Conservation (phyloP, 345 rosid species). For the Populus pruinosa region DNA sequence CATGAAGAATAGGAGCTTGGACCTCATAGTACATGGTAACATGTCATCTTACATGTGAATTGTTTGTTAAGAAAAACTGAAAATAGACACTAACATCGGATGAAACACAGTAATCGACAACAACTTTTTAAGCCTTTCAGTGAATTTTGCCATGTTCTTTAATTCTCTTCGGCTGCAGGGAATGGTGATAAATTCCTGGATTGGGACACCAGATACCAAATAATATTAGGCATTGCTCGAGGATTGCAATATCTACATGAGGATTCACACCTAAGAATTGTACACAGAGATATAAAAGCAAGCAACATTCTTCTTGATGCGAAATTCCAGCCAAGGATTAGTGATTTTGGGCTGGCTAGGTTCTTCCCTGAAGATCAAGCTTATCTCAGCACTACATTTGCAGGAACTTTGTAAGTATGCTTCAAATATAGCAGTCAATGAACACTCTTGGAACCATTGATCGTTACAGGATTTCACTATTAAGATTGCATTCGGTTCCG, state of each 20-base stretch:
- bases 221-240: constrained; percentile 58
- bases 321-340: constrained; percentile 56
- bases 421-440: background rate
- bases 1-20: constrained; percentile 65
- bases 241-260: constrained; percentile 67
- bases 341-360: constrained; percentile 73
- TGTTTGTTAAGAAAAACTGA: too few relatives aligned
- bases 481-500: too few relatives aligned
- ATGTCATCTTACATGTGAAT: background rate
- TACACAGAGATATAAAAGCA: constrained; percentile 72
- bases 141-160: background rate
- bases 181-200: constrained; percentile 33
- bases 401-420: constrained; percentile 61
- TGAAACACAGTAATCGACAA: too few relatives aligned
- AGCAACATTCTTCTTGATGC: constrained; percentile 76
- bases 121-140: background rate
- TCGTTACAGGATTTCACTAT: background rate
- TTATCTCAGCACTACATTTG: constrained; percentile 61
- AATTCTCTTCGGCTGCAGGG: constrained; percentile 29
- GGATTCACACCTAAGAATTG: constrained; percentile 56
- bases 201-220: constrained; percentile 54
- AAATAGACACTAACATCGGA: too few relatives aligned
- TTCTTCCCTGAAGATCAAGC: constrained; percentile 74
- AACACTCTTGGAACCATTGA: background rate
- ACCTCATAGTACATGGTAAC: constrained; percentile 50